Evolutionary conservation across 441 rosid genomes (phyloP).

Genomic region (Breynia disticha): DNA sequence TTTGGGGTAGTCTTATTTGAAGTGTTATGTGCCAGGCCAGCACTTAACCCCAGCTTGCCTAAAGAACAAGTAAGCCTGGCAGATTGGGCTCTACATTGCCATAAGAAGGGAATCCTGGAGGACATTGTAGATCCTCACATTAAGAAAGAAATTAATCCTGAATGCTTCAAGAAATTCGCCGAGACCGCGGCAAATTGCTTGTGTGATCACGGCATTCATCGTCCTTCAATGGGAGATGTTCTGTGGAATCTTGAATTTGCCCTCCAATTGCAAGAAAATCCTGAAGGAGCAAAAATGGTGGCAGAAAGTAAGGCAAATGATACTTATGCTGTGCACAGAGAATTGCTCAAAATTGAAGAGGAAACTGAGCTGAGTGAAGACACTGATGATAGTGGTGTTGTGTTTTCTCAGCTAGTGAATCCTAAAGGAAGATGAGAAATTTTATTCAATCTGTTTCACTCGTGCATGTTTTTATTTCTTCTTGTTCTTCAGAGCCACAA

Average conservation of each 20-base stretch:
- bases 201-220: constrained; percentile 61
- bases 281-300: constrained; percentile 49
- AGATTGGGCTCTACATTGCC: constrained; percentile 65
- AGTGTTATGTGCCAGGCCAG: constrained; percentile 57
- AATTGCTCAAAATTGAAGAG: constrained; percentile 65
- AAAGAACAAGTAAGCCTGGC: constrained; percentile 73
- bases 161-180: constrained; percentile 53
- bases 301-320: constrained; percentile 22
- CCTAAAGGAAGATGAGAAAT: constrained; percentile 71
- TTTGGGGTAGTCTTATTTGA: constrained; percentile 77
- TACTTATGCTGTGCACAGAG: constrained; percentile 42
- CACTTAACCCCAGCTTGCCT: constrained; percentile 48
- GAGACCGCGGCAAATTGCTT: constrained; percentile 68
- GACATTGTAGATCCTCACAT: constrained; percentile 48
- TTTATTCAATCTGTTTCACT: neutral
- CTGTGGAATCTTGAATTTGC: constrained; percentile 91
- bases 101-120: constrained; percentile 37
- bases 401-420: constrained; percentile 86
- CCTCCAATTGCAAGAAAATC: constrained; percentile 78
- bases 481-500: constrained; percentile 1
- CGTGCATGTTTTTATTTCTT: neutral
- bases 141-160: constrained; percentile 40
- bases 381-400: constrained; percentile 67
- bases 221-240: constrained; percentile 95
- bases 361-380: constrained; percentile 73